Base-by-base conservation (phyloP, 2,329 filamentous ascomycete genomes). In the Colletotrichum somersetense region DNA sequence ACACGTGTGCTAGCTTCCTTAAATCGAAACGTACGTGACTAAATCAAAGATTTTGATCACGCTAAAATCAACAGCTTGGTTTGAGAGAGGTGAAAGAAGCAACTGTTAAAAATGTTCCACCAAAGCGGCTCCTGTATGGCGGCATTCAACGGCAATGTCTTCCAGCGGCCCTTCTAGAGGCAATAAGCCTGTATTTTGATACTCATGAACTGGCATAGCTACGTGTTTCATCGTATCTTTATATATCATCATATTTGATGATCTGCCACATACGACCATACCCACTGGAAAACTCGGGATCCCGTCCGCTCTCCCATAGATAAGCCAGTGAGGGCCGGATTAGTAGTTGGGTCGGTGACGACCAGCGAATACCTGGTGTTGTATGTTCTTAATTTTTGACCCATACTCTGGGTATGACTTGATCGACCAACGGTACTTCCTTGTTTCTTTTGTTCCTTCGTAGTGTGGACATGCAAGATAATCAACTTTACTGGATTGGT, bases 271-370 rank as follows among this genome's bases (percentile, higher is more conserved):
- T 59, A 44, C 38, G 56, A 59, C 38, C 35, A 59, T 59, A 44
- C 56, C 56, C 38, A 59, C 56, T 30, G 56, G 38, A 59, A 8
- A 59, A 12, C 56, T 59, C 56, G 35, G 38, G 56, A 40, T 44
- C 23, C 38, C 56, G 56, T 59, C 56, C 35, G n/a, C 56, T 59
- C 56, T 59, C 35, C 33, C 55, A 57, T 26, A 40, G 35, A 57
- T 40, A 57, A 35, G 30, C 35, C 55, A 8, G 35, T 57, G 52
- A 55, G 55, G 35, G 55, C 55, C 55, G 35, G 33, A 57, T 38
- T 57, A 57, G 35, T 57, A 57, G 55, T 40, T 57, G 55, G 55
- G 55, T 40, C 55, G 55, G 55, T 40, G 55, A 57, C 55, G 55
- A 57, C 55, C n/a, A 40, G 33, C 55, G 56, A 58, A 42, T 42